A percentile compares a stretch with the other conserved stretches of the same genome.
Evolutionary conservation across 2,329 filamentous ascomycete genomes (phyloP).

Genomic region (Shiraia bambusicola): DNA sequence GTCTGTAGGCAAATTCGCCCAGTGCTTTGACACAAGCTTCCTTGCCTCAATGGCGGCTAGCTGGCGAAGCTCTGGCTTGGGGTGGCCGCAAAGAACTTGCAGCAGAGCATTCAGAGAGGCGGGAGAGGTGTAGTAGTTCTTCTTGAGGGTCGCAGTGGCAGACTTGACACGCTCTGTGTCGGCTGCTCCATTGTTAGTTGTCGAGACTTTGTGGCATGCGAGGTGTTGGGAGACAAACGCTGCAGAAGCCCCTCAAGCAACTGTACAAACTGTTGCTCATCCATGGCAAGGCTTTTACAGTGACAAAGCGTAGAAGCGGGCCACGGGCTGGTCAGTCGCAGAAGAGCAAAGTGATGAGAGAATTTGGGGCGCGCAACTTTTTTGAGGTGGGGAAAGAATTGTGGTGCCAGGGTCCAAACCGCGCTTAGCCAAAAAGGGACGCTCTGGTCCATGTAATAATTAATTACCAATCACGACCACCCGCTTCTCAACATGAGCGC

Average conservation of each 20-base stretch:
- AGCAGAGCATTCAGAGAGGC: slow-evolving; percentile 82
- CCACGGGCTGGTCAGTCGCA: slow-evolving; percentile 22
- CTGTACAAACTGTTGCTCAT: slow-evolving; percentile 79
- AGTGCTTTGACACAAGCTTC: slow-evolving; percentile 82
- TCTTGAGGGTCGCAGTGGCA: slow-evolving; percentile 85
- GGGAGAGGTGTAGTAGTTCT: slow-evolving; percentile 86
- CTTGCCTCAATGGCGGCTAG: slow-evolving; percentile 88
- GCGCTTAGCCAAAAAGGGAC: slow-evolving; percentile 7
- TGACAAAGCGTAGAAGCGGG: slow-evolving; percentile 21
- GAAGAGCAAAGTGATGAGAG: slow-evolving; percentile 21
- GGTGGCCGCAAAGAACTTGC: slow-evolving; percentile 81
- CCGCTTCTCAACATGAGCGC: no score
- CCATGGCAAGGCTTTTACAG: slow-evolving; percentile 56
- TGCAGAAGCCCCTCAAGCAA: slow-evolving; percentile 85
- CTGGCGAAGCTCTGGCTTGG: slow-evolving; percentile 73
- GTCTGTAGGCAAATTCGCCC: slow-evolving; percentile 69
- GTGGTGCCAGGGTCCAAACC: slow-evolving; percentile 14
- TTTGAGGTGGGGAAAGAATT: slow-evolving; percentile 25
- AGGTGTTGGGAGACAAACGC: slow-evolving; percentile 61
- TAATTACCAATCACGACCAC: slow-evolving; percentile 9
- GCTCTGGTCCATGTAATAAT: background rate
- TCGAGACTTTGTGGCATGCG: slow-evolving; percentile 1
- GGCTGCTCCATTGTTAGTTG: slow-evolving; percentile 58
- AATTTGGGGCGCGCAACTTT: slow-evolving; percentile 18
- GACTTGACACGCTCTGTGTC: slow-evolving; percentile 76